Conservation (phyloP, 441 rosid genomes). For the Pelargonium cotyledonis region DNA sequence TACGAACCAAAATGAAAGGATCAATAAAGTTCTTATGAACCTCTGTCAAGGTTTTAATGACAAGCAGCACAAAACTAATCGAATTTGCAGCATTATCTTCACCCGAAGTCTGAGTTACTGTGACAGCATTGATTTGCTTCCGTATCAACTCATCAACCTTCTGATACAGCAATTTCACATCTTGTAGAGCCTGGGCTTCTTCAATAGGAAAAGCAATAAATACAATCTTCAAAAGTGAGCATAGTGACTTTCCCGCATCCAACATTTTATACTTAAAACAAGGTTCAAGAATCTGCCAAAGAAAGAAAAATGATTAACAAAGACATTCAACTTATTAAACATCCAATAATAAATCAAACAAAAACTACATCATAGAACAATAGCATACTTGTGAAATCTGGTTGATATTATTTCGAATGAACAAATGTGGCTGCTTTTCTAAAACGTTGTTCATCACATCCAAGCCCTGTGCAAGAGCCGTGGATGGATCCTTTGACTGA, state of each 20-base stretch:
- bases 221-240: constrained; percentile 92
- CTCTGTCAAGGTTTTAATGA: constrained; percentile 79
- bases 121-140: constrained; percentile 58
- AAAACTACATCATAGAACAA: constrained; percentile 19
- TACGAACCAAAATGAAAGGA: constrained; percentile 62
- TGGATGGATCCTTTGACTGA: constrained; percentile 90
- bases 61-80: constrained; percentile 76
- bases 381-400: constrained; percentile 82
- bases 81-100: constrained; percentile 74
- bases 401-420: constrained; percentile 78
- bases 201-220: constrained; percentile 80
- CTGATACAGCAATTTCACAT: constrained; percentile 66
- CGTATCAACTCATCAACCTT: constrained; percentile 86
- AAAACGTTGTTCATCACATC: constrained; percentile 98
- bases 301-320: constrained; percentile 18
- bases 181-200: constrained; percentile 53
- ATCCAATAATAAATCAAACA: neutral
- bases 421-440: constrained; percentile 94
- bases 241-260: constrained; percentile 90
- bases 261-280: constrained; percentile 90
- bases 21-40: constrained; percentile 71
- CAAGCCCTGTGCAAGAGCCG: constrained; percentile 92
- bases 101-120: constrained; percentile 52
- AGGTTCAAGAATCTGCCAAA: constrained; percentile 80
- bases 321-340: constrained; percentile 13